Percentiles rank a stretch among this genome's conserved stretches.
phyloP scores from a whole-genome alignment of 306 rosid species.

The Sophora flavescens region DNA sequence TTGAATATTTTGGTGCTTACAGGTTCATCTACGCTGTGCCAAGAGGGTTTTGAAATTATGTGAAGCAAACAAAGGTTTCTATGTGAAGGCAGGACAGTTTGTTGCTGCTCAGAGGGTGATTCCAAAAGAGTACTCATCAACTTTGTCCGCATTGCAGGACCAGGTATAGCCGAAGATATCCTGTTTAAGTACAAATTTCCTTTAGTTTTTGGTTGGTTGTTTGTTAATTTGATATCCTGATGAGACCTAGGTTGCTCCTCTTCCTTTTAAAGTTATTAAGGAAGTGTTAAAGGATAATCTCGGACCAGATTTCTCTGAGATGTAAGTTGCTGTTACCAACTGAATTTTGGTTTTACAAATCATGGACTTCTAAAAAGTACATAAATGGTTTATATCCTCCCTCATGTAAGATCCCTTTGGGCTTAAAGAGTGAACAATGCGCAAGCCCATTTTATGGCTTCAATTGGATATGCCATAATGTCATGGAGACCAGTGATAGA shows the following conservation, averaged over 20 bases:
- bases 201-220: constrained; percentile 33
- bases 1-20: constrained; percentile 34
- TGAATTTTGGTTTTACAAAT: constrained; percentile 29
- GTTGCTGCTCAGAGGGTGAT: constrained; percentile 71
- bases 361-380: background rate
- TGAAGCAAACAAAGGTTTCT: constrained; percentile 87
- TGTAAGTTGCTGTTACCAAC: constrained; percentile 61
- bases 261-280: constrained; percentile 66
- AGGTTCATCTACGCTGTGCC: constrained; percentile 90
- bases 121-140: constrained; percentile 80
- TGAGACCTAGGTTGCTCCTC: constrained; percentile 77
- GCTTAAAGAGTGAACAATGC: constrained; percentile 10
- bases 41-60: constrained; percentile 72
- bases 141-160: constrained; percentile 77
- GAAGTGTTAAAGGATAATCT: constrained; percentile 64
- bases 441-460: constrained; percentile 9
- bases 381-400: constrained; percentile 10
- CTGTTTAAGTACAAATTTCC: background rate
- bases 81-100: constrained; percentile 94
- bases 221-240: constrained; percentile 41
- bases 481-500: background rate
- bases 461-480: constrained; percentile 15
- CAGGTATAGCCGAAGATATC: constrained; percentile 58
- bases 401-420: background rate
- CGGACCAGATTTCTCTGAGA: constrained; percentile 68